phyloP scores from a whole-genome alignment of 352 stramenopile genomes.

The Phytophthora meadii region DNA sequence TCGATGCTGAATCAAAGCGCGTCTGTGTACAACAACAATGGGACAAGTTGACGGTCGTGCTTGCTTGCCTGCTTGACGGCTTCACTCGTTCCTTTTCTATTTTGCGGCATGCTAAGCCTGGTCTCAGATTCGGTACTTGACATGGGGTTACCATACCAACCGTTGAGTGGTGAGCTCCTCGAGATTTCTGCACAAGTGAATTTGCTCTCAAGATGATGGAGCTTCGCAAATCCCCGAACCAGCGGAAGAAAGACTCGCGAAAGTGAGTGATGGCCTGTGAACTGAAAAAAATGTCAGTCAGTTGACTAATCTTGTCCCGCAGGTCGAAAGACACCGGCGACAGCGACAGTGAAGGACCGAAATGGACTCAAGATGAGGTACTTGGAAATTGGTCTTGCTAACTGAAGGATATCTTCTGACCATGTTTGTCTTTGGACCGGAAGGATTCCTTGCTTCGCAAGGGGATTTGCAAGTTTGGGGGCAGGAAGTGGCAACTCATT shows the following conservation, averaged over 20 bases:
- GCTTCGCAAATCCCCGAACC: slow-evolving; percentile 32
- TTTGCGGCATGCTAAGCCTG: slow-evolving; percentile 24
- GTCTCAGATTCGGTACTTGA: slow-evolving; percentile 33
- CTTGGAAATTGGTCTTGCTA: neutral
- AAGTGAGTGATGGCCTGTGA: slow-evolving; percentile 36
- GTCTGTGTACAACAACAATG: neutral
- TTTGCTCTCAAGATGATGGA: slow-evolving; percentile 37
- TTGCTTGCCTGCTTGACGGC: no score
- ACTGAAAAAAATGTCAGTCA: neutral
- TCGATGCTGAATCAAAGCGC: slow-evolving; percentile 5
- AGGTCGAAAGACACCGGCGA: slow-evolving; percentile 23
- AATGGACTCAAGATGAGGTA: slow-evolving; percentile 61
- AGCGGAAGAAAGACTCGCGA: slow-evolving; percentile 39
- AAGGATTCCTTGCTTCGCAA: slow-evolving; percentile 76
- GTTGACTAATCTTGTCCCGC: slow-evolving; percentile 6
- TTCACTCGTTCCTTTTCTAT: slow-evolving; percentile 8
- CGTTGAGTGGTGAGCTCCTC: slow-evolving; percentile 10
- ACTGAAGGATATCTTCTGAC: slow-evolving; percentile 4
- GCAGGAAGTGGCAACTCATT: slow-evolving; percentile 85
- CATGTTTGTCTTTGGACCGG: neutral
- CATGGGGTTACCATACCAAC: slow-evolving; percentile 13
- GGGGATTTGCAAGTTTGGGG: slow-evolving; percentile 73
- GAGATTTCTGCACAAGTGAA: slow-evolving; percentile 28
- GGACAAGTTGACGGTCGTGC: slow-evolving; percentile 1
- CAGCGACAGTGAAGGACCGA: slow-evolving; percentile 7